Percentiles rank a stretch among this genome's conserved stretches.
Conservation (phyloP, 257 asterid genomes). For the Phtheirospermum japonicum region DNA sequence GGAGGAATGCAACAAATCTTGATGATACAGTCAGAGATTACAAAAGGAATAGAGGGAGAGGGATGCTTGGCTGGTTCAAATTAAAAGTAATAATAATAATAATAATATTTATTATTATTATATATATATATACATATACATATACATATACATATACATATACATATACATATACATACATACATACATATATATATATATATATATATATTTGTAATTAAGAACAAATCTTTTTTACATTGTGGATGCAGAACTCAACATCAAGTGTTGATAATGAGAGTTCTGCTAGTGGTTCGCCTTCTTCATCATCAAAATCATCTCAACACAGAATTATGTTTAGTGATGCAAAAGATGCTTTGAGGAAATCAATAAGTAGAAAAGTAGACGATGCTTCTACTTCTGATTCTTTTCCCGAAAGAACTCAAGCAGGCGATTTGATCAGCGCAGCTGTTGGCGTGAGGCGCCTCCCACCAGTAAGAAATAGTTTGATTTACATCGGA, state of each 20-base stretch:
- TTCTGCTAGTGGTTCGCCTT: constrained; percentile 63
- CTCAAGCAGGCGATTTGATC: constrained; percentile 85
- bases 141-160: background rate
- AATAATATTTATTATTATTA: no score
- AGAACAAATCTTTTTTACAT: constrained; percentile 5
- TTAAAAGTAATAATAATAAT: constrained; percentile 50
- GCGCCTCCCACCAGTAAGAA: constrained; percentile 64
- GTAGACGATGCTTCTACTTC: constrained; percentile 40
- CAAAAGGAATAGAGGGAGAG: constrained; percentile 58
- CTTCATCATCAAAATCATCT: constrained; percentile 59
- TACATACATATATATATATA: background rate
- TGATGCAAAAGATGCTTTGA: constrained; percentile 53
- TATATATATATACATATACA: background rate
- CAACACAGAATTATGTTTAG: constrained; percentile 44
- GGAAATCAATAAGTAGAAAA: constrained; percentile 61
- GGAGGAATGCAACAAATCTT: constrained; percentile 46
- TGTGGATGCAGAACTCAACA: constrained; percentile 54
- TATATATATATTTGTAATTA: constrained; percentile 3
- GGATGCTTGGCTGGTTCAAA: constrained; percentile 89
- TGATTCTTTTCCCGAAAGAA: constrained; percentile 51
- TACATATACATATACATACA: background rate
- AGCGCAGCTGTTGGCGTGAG: constrained; percentile 56
- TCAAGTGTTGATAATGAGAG: constrained; percentile 55
- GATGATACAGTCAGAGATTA: constrained; percentile 62
- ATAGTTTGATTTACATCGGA: constrained; percentile 13